phyloP scores from a whole-genome alignment of 257 asterid genomes.

The Agastache rugosa region DNA sequence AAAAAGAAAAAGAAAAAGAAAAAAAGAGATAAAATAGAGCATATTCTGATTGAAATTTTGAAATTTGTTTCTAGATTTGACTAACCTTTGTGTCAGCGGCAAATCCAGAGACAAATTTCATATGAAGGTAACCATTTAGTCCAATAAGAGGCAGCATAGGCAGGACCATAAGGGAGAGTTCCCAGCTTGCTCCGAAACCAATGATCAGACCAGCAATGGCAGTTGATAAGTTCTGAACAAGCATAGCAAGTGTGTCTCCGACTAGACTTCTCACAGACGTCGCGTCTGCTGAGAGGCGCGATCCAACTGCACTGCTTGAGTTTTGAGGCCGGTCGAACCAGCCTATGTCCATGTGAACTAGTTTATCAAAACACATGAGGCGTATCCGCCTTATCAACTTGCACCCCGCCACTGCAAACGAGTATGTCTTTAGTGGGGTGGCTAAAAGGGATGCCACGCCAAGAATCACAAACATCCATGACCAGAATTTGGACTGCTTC shows the following conservation, averaged over 20 bases:
- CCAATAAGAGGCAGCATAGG: constrained; percentile 66
- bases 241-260: constrained; percentile 60
- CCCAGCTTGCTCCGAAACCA: constrained; percentile 64
- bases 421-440: constrained; percentile 56
- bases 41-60: not conserved
- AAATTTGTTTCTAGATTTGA: too few relatives aligned
- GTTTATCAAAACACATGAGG: constrained; percentile 65
- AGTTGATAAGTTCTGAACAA: constrained; percentile 62
- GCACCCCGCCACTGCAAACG: constrained; percentile 61
- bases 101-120: constrained; percentile 56
- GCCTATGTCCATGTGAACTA: constrained; percentile 65
- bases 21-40: not conserved
- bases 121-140: constrained; percentile 61
- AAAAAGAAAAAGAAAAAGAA: too few relatives aligned
- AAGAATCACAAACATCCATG: constrained; percentile 54
- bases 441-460: constrained; percentile 51
- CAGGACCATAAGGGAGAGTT: constrained; percentile 45
- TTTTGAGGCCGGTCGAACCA: constrained; percentile 64
- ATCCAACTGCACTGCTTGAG: constrained; percentile 45
- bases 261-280: constrained; percentile 55
- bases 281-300: constrained; percentile 54
- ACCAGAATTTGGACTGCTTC: constrained; percentile 56
- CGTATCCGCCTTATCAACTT: constrained; percentile 58
- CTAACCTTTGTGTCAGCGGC: constrained; percentile 67
- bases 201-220: constrained; percentile 52